Evolutionary conservation across 768 basidiomycete genomes (phyloP).

Genomic region (Suillus brevipes): DNA sequence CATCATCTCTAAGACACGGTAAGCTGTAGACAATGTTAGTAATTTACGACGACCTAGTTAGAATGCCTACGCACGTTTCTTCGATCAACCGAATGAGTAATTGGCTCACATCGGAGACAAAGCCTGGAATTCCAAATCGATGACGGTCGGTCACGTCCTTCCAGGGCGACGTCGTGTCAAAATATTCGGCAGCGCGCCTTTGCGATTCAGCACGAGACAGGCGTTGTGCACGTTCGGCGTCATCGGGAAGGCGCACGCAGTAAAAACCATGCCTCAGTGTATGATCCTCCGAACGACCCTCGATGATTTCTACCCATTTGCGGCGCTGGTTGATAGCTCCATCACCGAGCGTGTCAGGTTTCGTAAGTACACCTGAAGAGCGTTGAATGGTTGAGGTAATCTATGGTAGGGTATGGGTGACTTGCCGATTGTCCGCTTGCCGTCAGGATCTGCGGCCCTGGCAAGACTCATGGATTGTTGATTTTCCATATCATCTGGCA

Average conservation of each 20-base stretch:
- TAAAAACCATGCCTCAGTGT: constrained; percentile 59
- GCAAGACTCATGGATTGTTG: constrained; percentile 60
- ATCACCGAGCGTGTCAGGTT: constrained; percentile 54
- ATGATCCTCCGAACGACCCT: constrained; percentile 41
- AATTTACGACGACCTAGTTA: constrained; percentile 8
- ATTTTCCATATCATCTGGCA: constrained; percentile 65
- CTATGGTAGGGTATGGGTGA: background rate
- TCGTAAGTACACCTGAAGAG: constrained; percentile 62
- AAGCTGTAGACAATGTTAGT: constrained; percentile 36
- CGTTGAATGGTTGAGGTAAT: background rate
- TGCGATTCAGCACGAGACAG: constrained; percentile 41
- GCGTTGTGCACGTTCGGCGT: constrained; percentile 45
- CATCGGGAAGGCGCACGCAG: constrained; percentile 65
- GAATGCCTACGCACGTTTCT: constrained; percentile 41
- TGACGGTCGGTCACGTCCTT: constrained; percentile 40
- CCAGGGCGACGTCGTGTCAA: constrained; percentile 55
- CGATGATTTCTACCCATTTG: constrained; percentile 53
- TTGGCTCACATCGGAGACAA: constrained; percentile 52
- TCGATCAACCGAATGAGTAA: constrained; percentile 56
- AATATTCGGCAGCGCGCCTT: constrained; percentile 42
- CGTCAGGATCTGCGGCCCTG: constrained; percentile 48
- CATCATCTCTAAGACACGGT: constrained; percentile 42
- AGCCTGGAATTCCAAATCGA: constrained; percentile 56
- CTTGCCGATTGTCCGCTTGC: constrained; percentile 63
- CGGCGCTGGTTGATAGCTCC: constrained; percentile 44